A percentile compares a stretch with the other conserved stretches of the same genome.
Conservation (phyloP, 441 rosid genomes). For the Gossypium schwendimanii region DNA sequence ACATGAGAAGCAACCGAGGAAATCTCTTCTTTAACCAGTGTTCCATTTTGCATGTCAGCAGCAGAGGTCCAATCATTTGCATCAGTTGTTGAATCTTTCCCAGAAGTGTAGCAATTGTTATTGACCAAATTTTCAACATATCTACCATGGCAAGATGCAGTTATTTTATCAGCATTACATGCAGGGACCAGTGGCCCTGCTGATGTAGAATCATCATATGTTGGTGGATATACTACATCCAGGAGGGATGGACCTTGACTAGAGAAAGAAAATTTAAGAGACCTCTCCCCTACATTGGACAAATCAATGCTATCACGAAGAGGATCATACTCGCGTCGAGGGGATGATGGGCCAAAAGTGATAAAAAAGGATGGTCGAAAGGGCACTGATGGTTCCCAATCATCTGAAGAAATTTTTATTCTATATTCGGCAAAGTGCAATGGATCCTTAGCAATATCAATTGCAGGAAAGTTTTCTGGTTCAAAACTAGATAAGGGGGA, state of each 20-base stretch:
- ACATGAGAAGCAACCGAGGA: conserved; percentile 35
- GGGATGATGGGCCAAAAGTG: conserved; percentile 39
- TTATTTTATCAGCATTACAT: conserved; percentile 36
- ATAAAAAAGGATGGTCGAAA: conserved; percentile 64
- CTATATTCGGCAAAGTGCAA: conserved; percentile 25
- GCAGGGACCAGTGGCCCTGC: conserved; percentile 25
- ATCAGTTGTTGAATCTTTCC: conserved; percentile 28
- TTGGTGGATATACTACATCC: conserved; percentile 24
- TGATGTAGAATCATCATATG: conserved; percentile 27
- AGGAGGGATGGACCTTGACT: conserved; percentile 25
- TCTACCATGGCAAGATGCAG: conserved; percentile 35
- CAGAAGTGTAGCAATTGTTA: conserved; percentile 25
- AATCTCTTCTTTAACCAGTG: conserved; percentile 40
- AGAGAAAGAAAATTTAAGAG: conserved; percentile 29
- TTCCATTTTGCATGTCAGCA: conserved; percentile 37
- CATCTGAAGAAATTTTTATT: conserved; percentile 41
- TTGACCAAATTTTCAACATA: conserved; percentile 31
- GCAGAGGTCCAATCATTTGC: conserved; percentile 50
- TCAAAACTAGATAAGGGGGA: conserved; percentile 37
- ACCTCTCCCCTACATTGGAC: conserved; percentile 27
- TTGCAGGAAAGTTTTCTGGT: conserved; percentile 26
- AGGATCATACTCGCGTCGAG: conserved; percentile 53
- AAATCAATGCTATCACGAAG: conserved; percentile 48
- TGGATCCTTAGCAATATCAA: conserved; percentile 20
- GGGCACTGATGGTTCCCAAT: conserved; percentile 88